Evolutionary conservation across 148 eudicot species (phyloP).

Genomic region (Chenopodium berlandieri): DNA sequence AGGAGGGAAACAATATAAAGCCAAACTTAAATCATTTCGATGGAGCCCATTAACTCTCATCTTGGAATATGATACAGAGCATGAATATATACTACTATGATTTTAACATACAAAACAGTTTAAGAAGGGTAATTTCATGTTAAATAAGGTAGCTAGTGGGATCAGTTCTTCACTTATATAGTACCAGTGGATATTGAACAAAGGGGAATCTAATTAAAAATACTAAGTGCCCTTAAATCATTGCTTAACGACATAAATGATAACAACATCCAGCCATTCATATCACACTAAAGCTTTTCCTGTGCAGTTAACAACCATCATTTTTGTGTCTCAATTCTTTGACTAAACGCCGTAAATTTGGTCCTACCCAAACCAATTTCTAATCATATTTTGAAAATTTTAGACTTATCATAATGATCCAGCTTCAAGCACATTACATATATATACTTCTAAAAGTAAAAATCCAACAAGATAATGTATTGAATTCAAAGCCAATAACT

Average conservation of each 20-base stretch:
- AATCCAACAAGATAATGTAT: not conserved
- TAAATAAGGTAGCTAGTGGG: not conserved
- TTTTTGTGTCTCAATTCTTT: slow-evolving; percentile 16
- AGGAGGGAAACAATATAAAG: not conserved
- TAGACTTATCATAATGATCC: not conserved
- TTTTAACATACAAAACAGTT: not conserved
- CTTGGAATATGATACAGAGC: too few species aligned
- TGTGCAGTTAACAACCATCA: slow-evolving; percentile 12
- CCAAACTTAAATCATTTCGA: not conserved
- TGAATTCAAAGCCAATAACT: slow-evolving; percentile 11
- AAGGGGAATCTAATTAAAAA: slow-evolving; percentile 7
- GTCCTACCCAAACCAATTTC: slow-evolving; percentile 27
- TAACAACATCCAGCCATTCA: slow-evolving; percentile 14
- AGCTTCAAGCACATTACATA: slow-evolving; percentile 10
- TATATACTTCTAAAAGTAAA: not conserved
- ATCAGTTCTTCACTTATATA: not conserved
- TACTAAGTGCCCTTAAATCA: slow-evolving; percentile 24
- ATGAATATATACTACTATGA: too few species aligned
- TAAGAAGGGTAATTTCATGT: not conserved
- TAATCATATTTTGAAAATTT: slow-evolving; percentile 1
- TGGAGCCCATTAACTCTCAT: not conserved
- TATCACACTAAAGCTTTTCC: slow-evolving; percentile 17
- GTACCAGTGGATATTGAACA: not conserved
- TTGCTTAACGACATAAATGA: slow-evolving; percentile 20
- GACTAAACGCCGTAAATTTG: slow-evolving; percentile 12